Conservation (phyloP, 768 basidiomycete genomes). For the Termitomyces bulborhizus region DNA sequence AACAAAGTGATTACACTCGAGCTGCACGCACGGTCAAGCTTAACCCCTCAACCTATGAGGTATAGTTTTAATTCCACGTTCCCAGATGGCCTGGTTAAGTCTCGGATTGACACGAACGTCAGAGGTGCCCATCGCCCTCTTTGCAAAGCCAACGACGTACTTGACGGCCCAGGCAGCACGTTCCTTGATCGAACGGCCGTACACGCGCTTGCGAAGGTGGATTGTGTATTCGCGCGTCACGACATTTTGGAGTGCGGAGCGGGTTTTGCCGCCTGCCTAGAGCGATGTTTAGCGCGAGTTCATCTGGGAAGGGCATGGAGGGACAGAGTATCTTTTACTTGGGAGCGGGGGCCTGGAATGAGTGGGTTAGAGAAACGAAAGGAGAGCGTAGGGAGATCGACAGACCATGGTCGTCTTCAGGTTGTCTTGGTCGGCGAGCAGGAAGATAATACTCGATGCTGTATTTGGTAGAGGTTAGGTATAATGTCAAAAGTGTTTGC, state of each 20-base stretch:
- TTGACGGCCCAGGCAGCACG: slow-evolving; percentile 96
- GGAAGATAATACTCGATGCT: slow-evolving; percentile 15
- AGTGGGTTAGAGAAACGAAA: too few species aligned
- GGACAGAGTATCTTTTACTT: too few species aligned
- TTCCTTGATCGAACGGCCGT: slow-evolving; percentile 94
- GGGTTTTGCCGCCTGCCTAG: slow-evolving; percentile 82
- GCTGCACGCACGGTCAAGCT: too few species aligned
- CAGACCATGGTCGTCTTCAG: slow-evolving; percentile 61
- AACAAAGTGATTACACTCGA: too few species aligned
- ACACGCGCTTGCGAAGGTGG: slow-evolving; percentile 93
- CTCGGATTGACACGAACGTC: slow-evolving; percentile 95
- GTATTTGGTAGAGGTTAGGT: too few species aligned
- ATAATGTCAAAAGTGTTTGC: too few species aligned
- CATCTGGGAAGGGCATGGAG: too few species aligned
- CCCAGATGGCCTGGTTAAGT: slow-evolving; percentile 91
- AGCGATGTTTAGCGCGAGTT: too few species aligned
- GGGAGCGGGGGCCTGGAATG: too few species aligned
- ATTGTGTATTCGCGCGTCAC: slow-evolving; percentile 99
- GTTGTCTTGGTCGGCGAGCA: slow-evolving; percentile 53
- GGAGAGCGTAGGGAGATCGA: not conserved
- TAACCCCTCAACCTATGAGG: too few species aligned
- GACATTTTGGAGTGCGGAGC: slow-evolving; percentile 96
- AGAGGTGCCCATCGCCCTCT: slow-evolving; percentile 90
- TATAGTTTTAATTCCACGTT: too few species aligned
- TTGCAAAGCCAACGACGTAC: slow-evolving; percentile 86